Evolutionary conservation across 148 eudicot species (phyloP).

Genomic region (Rhododendron ferrugineum): DNA sequence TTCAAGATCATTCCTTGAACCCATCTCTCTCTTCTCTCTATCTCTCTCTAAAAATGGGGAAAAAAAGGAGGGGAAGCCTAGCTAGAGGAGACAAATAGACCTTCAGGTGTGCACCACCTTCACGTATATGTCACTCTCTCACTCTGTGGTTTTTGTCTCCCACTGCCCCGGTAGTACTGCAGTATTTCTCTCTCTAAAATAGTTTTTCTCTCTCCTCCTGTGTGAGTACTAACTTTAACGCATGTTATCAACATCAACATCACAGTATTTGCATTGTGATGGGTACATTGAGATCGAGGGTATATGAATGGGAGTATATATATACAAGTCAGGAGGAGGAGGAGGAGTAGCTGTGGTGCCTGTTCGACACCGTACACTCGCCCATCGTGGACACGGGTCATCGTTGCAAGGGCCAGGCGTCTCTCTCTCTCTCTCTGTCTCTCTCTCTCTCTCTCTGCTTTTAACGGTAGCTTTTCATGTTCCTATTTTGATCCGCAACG

Average conservation of each 20-base stretch:
- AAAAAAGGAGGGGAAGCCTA: background rate
- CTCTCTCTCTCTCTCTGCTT: background rate
- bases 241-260: background rate
- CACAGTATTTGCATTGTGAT: background rate
- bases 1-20: background rate
- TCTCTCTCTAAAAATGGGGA: background rate
- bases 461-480: background rate
- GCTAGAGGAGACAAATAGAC: background rate
- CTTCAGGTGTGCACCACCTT: constrained; percentile 1
- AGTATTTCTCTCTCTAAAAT: background rate
- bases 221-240: background rate
- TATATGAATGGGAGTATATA: background rate
- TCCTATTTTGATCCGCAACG: background rate
- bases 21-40: background rate
- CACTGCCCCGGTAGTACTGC: background rate
- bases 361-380: background rate
- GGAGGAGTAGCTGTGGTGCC: background rate
- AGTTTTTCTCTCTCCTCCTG: background rate
- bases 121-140: background rate
- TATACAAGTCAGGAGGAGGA: background rate
- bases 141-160: background rate
- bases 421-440: background rate
- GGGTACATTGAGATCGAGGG: background rate
- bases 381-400: background rate
- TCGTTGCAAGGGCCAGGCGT: background rate